Evolutionary conservation across 441 rosid species (phyloP), one percentile per base, ranked within the genome.

Genomic region (Syzygium malaccense): DNA sequence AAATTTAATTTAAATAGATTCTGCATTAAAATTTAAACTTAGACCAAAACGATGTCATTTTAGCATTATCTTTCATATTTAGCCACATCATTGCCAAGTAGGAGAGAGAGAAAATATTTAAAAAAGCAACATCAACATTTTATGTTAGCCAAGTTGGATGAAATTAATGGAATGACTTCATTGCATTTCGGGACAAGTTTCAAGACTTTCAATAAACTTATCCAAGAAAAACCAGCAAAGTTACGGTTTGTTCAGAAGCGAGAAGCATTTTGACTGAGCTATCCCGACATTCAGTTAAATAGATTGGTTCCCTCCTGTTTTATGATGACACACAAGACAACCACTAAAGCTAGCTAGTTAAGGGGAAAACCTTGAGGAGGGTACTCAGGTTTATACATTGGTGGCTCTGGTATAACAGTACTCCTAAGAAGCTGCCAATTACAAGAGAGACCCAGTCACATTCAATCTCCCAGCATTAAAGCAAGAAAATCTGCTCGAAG

Each of bases 361-460:
- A 66, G 57, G 32, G 64, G 88, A 87, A n/a, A 91, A 97, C 99
- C 96, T 93, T 95, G 98, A 78, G 95, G 91, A 90, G 98, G 98
- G 91, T 90, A 96, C 92, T 95, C 97, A n/a, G 99, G 99, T 88
- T 90, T 95, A 90, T 93, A 96, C 99, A 97, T 96, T 55, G 98
- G 98, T 51, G 92, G 89, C 91, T 97, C 98, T 18, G 98, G 98
- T 89, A 97, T 94, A 78, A 83, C 92, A 23, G 96, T 94, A 89
- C 93, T 89, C 88, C 91, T 93, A 92, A 97, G 91, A 88, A 95
- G 85, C 98, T 96, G 92, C 83, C 78, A 90, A 83, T 30, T 66
- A 87, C 80, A 86, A 91, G 86, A 45, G 80, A 87, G 20, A 53
- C n/a, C 57, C 71, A 84, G 53, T 48, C 28, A 53, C 19, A 56